Evolutionary conservation across 257 asterid species (phyloP).

Genomic region (Penstemon davidsonii): DNA sequence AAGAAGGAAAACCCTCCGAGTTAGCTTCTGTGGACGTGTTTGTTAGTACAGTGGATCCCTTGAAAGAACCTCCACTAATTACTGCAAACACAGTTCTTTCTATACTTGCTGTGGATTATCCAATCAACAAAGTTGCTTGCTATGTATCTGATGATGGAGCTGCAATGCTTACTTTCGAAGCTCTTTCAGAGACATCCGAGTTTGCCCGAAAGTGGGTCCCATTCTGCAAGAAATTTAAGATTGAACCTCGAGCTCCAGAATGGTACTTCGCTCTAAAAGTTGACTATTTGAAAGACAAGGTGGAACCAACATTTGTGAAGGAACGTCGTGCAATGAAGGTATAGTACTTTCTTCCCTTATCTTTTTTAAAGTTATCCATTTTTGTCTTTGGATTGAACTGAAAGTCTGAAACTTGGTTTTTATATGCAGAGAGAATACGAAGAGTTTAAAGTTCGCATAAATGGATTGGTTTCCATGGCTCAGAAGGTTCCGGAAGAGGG

Average conservation of each 20-base stretch:
- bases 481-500: constrained; percentile 92
- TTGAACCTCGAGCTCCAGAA: constrained; percentile 94
- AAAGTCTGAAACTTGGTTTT: no score
- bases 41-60: constrained; percentile 88
- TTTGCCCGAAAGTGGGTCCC: constrained; percentile 94
- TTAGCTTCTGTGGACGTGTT: constrained; percentile 56
- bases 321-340: constrained; percentile 98
- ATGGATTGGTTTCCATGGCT: constrained; percentile 78
- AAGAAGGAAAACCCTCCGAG: constrained; percentile 66
- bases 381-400: no score
- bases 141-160: constrained; percentile 96
- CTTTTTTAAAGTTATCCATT: background rate
- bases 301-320: constrained; percentile 74
- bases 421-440: constrained; percentile 75
- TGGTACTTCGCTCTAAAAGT: constrained; percentile 83
- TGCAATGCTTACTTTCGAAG: constrained; percentile 91
- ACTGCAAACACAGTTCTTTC: constrained; percentile 93
- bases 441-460: constrained; percentile 79
- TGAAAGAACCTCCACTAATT: constrained; percentile 89
- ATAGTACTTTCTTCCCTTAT: background rate
- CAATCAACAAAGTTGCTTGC: constrained; percentile 79
- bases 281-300: constrained; percentile 79
- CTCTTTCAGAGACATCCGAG: constrained; percentile 85
- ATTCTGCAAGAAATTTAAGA: constrained; percentile 72
- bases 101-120: constrained; percentile 87